These are phyloP conservation scores for Dissophora ornata DNA, from an alignment of 192 early-diverging fungal species.

Conservation along the genomic window DNA sequence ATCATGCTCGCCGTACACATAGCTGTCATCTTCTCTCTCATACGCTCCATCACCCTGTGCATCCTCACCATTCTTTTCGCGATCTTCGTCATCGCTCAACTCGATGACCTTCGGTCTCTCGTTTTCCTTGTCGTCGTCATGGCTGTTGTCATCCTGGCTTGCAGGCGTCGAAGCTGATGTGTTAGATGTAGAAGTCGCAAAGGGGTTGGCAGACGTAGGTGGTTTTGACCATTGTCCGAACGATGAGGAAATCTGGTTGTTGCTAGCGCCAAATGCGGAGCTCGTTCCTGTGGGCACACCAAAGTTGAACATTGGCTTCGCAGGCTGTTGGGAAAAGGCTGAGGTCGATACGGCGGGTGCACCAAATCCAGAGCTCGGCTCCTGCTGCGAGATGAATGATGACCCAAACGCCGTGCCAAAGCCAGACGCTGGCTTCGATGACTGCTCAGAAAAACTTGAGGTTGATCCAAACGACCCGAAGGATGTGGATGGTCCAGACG, in stretches of 20 bases:
- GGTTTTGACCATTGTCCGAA: background rate
- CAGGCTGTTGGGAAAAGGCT: too few species aligned
- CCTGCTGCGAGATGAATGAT: too few species aligned
- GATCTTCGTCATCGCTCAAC: background rate
- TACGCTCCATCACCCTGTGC: background rate
- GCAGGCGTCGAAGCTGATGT: background rate
- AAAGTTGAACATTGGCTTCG: background rate
- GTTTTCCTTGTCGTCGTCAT: background rate
- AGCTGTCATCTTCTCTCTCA: background rate
- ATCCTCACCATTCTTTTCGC: background rate
- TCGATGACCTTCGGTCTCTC: background rate
- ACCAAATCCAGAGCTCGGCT: too few species aligned
- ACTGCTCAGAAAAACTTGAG: too few species aligned
- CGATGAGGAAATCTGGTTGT: too few species aligned
- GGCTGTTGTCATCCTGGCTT: background rate
- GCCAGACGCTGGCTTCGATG: too few species aligned
- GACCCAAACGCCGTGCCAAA: background rate
- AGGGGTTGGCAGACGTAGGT: background rate
- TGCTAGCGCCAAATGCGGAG: too few species aligned
- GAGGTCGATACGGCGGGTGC: too few species aligned
- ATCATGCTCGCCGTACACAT: background rate
- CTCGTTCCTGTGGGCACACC: background rate
- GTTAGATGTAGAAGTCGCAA: background rate
- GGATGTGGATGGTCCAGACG: too few species aligned
- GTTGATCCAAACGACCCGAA: too few species aligned